Evolutionary conservation across 257 asterid genomes (phyloP), one percentile per base, ranked within the genome.

Genomic region (Plantago ovata): DNA sequence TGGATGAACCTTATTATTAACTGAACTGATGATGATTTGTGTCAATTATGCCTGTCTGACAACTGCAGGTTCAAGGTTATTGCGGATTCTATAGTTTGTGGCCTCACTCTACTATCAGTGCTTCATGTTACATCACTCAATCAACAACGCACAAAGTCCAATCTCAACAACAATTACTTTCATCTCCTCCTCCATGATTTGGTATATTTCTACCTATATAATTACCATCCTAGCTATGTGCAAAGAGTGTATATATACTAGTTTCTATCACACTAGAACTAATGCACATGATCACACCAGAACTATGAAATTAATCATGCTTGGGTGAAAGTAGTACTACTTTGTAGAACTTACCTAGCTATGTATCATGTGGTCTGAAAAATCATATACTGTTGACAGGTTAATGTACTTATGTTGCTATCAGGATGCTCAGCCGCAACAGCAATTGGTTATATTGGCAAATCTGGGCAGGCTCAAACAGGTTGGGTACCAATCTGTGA

Each of bases 361-460:
- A 28, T 28, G 1, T 28, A 28, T 28, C 7, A 28, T 28, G 36
- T 28, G 36, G 7, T 28, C 7, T 28, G 36, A 28, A 20, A 50
- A 7, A 48, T 19, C 18, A 1, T 6, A 20, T 48, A 20, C 13
- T 46, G 28, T 14, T 13, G 49, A 60, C 77, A 81, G 88, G 71
- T 69, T 58, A 52, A 66, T 56, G 3, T 68, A 53, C 22, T 73
- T 13, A 2, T 81, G 62, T 16, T 71, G 63, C 13, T 75, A 49
- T 69, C 88, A 8, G 88, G 75, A 53, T 62, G 75, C 63, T 71
- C 84, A 10, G 82, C 82, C 3, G 75, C 68, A 22, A 64, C 65
- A 36, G 80, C 82, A 13, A 65, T 75, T 33, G 80, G 72, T 59
- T 75, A 46, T 43, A 71, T 81, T 55, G 88, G 71, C 2, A n/a